Base-by-base conservation (phyloP, 352 stramenopile species). In the Globisporangium cystogenes region DNA sequence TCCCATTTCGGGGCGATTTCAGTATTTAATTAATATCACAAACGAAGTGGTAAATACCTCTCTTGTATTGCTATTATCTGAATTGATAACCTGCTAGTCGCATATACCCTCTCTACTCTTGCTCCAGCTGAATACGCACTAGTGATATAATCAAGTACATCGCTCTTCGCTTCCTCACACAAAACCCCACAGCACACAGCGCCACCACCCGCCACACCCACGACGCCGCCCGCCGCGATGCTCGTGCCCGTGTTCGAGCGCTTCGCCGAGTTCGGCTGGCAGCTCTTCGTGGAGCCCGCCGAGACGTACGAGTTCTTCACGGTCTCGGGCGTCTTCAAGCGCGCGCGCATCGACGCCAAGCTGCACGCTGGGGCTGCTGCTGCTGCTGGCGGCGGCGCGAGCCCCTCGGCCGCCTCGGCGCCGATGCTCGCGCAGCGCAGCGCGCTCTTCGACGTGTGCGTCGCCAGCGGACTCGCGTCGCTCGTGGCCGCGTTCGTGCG, bases 281-380 rank as follows among this genome's bases (percentile, higher is more conserved):
- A 83, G 55, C 72, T 70, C 47, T 91, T 91, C 66, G 76, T 85
- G 31, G 77, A 87, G 35, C 82, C 82, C 14, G 80, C 74, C 8
- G 82, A 93, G 75, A 91, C 80, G 23, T 93, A 86, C 61, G 82
- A 93, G 72, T 84, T 90, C 63, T 91, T 93, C 51, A 77, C 73
- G 23, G 80, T 87, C 39, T 86, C 82, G 1, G 82, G 82, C 21
- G 68, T 94, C 20, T 94, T 88, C 50, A 74, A 72, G 35, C 76
- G 68, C 35, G 66, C 69, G 24, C 74, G 83, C 40, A 70, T 93
- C 51, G 75, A 90, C 50, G 46, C 56, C 18, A 77, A 83, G 45
- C 55, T 87, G 39, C 63, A 79, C 40, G 59, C 50, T 10, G 15
- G 3, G 3, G 33, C 33, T 39, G 3, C 33, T 29, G 3, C 26